These are phyloP conservation scores for Capronia americana DNA, from an alignment of 2,329 filamentous ascomycete genomes.

Conservation along the genomic window DNA sequence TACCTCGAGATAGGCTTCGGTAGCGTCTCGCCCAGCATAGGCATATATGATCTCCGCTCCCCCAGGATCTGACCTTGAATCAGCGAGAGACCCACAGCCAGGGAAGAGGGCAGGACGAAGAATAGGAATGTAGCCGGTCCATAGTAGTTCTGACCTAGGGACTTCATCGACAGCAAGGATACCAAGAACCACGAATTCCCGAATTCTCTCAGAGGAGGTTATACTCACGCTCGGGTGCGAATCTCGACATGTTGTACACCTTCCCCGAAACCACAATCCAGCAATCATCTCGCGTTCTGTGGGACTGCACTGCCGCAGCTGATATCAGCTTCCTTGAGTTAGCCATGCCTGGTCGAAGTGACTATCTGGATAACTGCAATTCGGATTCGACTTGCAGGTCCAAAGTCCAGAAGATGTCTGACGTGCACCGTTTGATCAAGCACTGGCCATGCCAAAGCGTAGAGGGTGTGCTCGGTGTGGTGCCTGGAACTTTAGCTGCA, in stretches of 20 bases:
- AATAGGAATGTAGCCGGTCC: background rate
- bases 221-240: conserved; percentile 61
- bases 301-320: conserved; percentile 40
- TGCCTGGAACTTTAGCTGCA: background rate
- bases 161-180: background rate
- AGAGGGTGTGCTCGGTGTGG: background rate
- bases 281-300: conserved; percentile 57
- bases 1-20: conserved; percentile 53
- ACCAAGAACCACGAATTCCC: background rate
- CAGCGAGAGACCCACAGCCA: background rate
- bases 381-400: background rate
- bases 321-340: conserved; percentile 8
- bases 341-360: background rate
- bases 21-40: conserved; percentile 55
- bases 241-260: conserved; percentile 71
- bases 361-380: background rate
- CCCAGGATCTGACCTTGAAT: background rate
- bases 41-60: conserved; percentile 50
- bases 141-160: background rate
- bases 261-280: conserved; percentile 74
- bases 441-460: background rate
- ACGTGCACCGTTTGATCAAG: background rate
- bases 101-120: background rate
- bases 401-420: background rate
- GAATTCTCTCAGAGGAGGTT: background rate